phyloP scores from a whole-genome alignment of 2,329 filamentous ascomycete species.

The Ophiostoma pallidulum region DNA sequence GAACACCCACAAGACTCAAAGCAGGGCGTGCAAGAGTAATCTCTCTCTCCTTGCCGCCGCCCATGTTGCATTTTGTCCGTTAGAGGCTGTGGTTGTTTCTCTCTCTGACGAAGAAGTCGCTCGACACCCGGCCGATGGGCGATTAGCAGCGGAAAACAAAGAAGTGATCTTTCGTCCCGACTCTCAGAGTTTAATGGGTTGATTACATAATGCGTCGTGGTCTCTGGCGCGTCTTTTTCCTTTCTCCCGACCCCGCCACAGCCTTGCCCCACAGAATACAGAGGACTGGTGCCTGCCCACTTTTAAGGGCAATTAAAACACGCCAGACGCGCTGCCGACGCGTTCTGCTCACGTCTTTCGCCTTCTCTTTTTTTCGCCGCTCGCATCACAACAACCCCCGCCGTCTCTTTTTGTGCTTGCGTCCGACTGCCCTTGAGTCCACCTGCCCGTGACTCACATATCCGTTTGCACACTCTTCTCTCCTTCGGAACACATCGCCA shows the following conservation, averaged over 20 bases:
- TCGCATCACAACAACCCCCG: constrained; percentile 3
- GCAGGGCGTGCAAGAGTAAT: too few species aligned
- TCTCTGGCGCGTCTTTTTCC: not conserved
- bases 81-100: too few species aligned
- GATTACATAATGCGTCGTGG: constrained; percentile 1
- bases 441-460: not conserved
- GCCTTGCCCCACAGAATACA: too few species aligned
- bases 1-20: too few species aligned
- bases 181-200: not conserved
- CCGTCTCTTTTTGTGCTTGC: not conserved
- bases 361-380: not conserved
- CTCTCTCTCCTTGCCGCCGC: too few species aligned
- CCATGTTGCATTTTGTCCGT: too few species aligned
- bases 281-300: too few species aligned
- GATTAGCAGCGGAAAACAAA: too few species aligned
- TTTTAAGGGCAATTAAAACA: constrained; percentile 6
- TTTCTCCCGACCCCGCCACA: constrained; percentile 1
- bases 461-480: not conserved
- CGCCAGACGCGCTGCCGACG: constrained; percentile 8
- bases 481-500: too few species aligned
- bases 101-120: too few species aligned
- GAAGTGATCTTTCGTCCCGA: too few species aligned
- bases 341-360: constrained; percentile 1
- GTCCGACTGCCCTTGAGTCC: not conserved
- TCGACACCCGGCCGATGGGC: too few species aligned